These are phyloP conservation scores for Colletotrichum sp. DNA, from an alignment of 2,329 filamentous ascomycete genomes.

Conservation along the genomic window DNA sequence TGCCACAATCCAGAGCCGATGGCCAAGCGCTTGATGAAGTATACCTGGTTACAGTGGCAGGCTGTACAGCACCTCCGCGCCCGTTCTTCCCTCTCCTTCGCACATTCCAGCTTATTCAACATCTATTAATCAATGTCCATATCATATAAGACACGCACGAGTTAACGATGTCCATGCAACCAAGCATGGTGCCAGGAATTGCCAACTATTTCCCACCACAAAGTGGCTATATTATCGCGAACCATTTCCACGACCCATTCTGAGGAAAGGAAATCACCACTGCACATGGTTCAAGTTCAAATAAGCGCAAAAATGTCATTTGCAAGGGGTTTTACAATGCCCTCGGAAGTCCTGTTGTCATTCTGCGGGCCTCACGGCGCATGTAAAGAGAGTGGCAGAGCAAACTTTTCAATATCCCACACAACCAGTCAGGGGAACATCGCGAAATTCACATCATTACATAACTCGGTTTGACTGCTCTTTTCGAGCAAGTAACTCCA, in stretches of 20 bases:
- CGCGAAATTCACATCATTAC: not conserved
- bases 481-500: rapidly evolving
- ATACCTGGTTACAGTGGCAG: not conserved
- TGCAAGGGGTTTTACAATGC: not conserved
- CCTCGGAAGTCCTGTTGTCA: not conserved
- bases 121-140: not conserved
- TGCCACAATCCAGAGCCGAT: too few relatives aligned
- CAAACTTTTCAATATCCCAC: not conserved
- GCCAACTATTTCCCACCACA: not conserved
- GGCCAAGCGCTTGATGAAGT: too few relatives aligned
- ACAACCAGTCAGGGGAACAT: not conserved
- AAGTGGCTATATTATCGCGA: too few relatives aligned
- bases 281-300: not conserved
- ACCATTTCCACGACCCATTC: too few relatives aligned
- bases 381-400: not conserved
- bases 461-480: not conserved
- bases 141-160: rapidly evolving
- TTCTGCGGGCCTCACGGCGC: not conserved
- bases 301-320: not conserved
- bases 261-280: not conserved
- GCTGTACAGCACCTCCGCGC: not conserved
- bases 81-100: not conserved
- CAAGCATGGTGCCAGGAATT: not conserved
- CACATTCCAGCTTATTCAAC: not conserved
- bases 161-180: not conserved